Conservation (phyloP, 1,139 yeast species). For the Yamadazyma atlantica region DNA sequence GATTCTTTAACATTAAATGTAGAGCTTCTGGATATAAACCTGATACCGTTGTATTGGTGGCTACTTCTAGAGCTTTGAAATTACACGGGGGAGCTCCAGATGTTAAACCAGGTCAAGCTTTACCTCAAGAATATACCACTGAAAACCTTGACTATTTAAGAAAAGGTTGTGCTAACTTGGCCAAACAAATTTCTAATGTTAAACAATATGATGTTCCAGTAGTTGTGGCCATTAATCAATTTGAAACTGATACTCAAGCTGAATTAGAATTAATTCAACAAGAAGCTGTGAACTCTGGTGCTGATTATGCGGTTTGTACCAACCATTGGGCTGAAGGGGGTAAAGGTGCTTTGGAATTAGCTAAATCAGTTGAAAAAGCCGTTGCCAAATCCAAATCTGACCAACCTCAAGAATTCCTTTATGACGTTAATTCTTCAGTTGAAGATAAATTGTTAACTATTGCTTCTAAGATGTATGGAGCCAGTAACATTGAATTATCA, state of each 20-base stretch:
- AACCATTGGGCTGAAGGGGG: slow-evolving; percentile 88
- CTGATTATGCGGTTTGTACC: slow-evolving; percentile 69
- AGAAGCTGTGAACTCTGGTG: slow-evolving; percentile 71
- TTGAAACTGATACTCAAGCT: slow-evolving; percentile 67
- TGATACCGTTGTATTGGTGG: slow-evolving; percentile 73
- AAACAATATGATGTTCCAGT: slow-evolving; percentile 73
- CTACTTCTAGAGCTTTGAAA: slow-evolving; percentile 77
- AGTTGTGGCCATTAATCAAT: slow-evolving; percentile 76
- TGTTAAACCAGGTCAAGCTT: slow-evolving; percentile 76
- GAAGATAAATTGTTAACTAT: slow-evolving; percentile 65
- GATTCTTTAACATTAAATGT: slow-evolving; percentile 78
- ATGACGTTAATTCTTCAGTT: slow-evolving; percentile 58
- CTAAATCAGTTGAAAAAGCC: slow-evolving; percentile 67
- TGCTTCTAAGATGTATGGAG: slow-evolving; percentile 78
- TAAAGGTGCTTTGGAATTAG: slow-evolving; percentile 66
- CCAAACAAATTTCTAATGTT: slow-evolving; percentile 72
- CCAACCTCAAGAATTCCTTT: slow-evolving; percentile 53
- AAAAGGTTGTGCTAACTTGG: slow-evolving; percentile 69
- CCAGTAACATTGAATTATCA: slow-evolving; percentile 63
- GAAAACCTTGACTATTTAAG: slow-evolving; percentile 66
- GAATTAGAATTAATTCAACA: slow-evolving; percentile 64
- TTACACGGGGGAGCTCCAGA: slow-evolving; percentile 85
- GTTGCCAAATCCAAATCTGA: slow-evolving; percentile 32
- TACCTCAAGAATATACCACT: slow-evolving; percentile 64
- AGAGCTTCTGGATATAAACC: slow-evolving; percentile 74